Evolutionary conservation across 2,329 filamentous ascomycete genomes (phyloP), one percentile per base, ranked within the genome.

Genomic region (Leptodontidium sp.): DNA sequence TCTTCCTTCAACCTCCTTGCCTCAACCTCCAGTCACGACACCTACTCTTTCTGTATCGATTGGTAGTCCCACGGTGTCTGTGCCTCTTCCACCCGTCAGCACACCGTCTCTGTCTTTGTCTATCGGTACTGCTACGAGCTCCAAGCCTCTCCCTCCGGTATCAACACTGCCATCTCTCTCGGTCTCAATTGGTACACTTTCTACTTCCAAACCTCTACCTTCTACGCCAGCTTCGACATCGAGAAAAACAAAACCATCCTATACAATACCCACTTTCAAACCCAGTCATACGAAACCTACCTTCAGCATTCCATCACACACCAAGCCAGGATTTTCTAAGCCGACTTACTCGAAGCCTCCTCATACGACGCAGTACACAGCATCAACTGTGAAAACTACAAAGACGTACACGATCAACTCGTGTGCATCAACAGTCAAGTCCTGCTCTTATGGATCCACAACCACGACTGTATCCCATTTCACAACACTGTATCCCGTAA

Each of bases 391-490:
- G 21, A 40, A 21, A 17, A 40, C 38, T n/a, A 59, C 57, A 21
- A 43, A 59, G 57, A 59, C 57, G 14, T 59, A 59, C 21, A 45
- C n/a, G 11, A 45, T 59, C 38, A 26, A 17, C n/a, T 59, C 57
- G 35, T 59, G 57, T 21, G n/a, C 57, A 2, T 26, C 57, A 43
- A 26, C 57, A 8, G 57, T 59, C 11, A 43, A 26, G 24, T 45
- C 38, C 21, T 59, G 57, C 45, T 38, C 57, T 1, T 59, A 59
- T 35, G 57, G 38, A 21, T 59, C 38, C n/a, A 59, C 11, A 24
- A 59, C 57, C 21, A 59, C 57, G 3, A 26, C 57, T 24, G 57
- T 59, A 45, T 59, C 35, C 1, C 57, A 59, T 17, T 58, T 24
- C 55, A 58, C 35, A 14, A 58, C 55, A 21, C 11, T 58, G 2